phyloP scores from a whole-genome alignment of 306 rosid genomes.

The Delonix regia region DNA sequence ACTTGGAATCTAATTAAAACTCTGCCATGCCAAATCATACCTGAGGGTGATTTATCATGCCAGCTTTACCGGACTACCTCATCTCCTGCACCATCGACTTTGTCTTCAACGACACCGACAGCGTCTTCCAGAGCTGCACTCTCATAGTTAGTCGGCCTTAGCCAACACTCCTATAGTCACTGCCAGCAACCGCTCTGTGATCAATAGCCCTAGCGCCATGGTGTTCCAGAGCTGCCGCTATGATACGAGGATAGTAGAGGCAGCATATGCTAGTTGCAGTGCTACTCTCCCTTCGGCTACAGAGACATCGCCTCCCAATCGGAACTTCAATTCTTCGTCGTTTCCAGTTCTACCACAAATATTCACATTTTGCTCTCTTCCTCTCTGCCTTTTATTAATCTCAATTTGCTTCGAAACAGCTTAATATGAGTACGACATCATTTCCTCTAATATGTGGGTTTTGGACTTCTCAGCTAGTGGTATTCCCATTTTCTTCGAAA shows the following conservation, averaged over 20 bases:
- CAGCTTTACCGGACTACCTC: too few relatives aligned
- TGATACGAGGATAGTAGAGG: background rate
- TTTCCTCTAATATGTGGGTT: background rate
- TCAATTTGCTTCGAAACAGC: background rate
- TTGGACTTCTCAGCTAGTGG: background rate
- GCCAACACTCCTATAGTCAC: too few relatives aligned
- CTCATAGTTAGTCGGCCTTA: too few relatives aligned
- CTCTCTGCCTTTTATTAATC: background rate
- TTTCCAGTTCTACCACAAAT: background rate
- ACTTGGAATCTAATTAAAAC: too few relatives aligned
- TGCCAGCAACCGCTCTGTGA: too few relatives aligned
- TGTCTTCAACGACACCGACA: too few relatives aligned
- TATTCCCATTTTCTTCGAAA: background rate
- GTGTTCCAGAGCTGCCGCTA: too few relatives aligned
- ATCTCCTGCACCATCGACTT: too few relatives aligned
- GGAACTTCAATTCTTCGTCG: background rate
- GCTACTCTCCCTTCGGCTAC: background rate
- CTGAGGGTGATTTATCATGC: too few relatives aligned
- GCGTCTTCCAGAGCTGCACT: too few relatives aligned
- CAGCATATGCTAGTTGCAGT: background rate
- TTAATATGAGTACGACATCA: background rate
- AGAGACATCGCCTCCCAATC: background rate
- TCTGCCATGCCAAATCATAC: too few relatives aligned
- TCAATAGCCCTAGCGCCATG: too few relatives aligned
- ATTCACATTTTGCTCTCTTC: background rate